Evolutionary conservation across 2,329 filamentous ascomycete genomes (phyloP).

Genomic region (Emergomyces orientalis): DNA sequence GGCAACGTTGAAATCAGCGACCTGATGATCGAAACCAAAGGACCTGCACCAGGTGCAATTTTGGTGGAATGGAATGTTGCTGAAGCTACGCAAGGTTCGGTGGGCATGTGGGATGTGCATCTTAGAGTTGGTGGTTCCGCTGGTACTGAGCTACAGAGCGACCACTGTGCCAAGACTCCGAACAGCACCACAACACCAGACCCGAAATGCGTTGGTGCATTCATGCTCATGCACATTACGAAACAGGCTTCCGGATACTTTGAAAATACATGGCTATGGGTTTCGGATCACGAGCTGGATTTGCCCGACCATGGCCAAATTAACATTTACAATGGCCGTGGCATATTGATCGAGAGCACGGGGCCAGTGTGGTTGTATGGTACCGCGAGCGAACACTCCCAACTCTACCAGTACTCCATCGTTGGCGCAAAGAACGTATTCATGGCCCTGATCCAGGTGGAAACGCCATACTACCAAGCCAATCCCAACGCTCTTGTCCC

Average conservation of each 20-base stretch:
- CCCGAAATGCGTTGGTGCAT: conserved; percentile 62
- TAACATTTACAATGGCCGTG: conserved; percentile 77
- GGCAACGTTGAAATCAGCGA: conserved; percentile 83
- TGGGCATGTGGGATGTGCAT: conserved; percentile 92
- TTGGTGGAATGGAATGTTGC: conserved; percentile 86
- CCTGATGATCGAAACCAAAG: conserved; percentile 73
- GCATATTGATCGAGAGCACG: conserved; percentile 71
- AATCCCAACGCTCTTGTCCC: conserved; percentile 49
- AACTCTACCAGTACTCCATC: conserved; percentile 73
- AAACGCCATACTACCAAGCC: conserved; percentile 77
- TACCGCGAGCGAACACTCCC: conserved; percentile 54
- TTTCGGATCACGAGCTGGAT: conserved; percentile 83
- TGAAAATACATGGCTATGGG: conserved; percentile 88
- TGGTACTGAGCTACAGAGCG: conserved; percentile 71
- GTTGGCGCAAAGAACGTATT: conserved; percentile 67
- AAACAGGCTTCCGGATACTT: conserved; percentile 58
- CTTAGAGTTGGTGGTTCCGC: conserved; percentile 81
- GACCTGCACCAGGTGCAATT: conserved; percentile 76
- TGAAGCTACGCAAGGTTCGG: conserved; percentile 53
- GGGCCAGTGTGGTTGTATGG: conserved; percentile 71
- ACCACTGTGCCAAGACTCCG: conserved; percentile 70
- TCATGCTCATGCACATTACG: conserved; percentile 52
- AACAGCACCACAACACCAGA: conserved; percentile 52
- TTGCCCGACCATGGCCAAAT: conserved; percentile 56
- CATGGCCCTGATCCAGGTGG: conserved; percentile 76